Evolutionary conservation across 306 rosid species (phyloP).

Genomic region (Sicyos edulis): DNA sequence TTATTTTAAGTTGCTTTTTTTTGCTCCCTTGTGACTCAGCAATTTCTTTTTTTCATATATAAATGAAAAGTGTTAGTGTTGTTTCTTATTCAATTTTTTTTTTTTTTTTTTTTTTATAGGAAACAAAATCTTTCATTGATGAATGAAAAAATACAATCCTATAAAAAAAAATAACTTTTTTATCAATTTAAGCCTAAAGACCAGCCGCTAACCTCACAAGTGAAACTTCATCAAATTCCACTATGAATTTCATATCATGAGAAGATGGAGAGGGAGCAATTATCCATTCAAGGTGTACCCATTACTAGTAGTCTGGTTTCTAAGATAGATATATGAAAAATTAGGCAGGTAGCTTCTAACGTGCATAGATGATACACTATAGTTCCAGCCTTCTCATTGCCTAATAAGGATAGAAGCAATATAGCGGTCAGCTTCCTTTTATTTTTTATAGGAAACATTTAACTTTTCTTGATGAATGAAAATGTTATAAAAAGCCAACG

Average conservation of each 20-base stretch:
- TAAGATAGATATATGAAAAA: neutral
- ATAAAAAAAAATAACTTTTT: neutral
- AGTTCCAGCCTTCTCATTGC: neutral
- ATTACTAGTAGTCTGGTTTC: neutral
- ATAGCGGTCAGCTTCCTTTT: neutral
- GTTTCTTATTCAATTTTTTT: too few relatives aligned
- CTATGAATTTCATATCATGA: neutral
- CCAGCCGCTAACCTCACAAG: neutral
- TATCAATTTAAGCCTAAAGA: neutral
- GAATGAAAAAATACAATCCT: too few relatives aligned
- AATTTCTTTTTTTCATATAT: too few relatives aligned
- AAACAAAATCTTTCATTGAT: too few relatives aligned
- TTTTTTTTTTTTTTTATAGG: too few relatives aligned
- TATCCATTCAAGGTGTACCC: neutral
- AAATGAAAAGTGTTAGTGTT: too few relatives aligned
- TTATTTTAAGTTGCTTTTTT: too few relatives aligned
- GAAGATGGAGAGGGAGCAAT: neutral
- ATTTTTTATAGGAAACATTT: too few relatives aligned
- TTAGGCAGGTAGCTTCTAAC: neutral
- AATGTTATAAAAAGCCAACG: too few relatives aligned
- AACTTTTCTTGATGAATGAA: too few relatives aligned
- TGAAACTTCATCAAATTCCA: neutral
- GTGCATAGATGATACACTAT: neutral
- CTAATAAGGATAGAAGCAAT: neutral
- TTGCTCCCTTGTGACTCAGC: too few relatives aligned